Evolutionary conservation across 208 protist species (phyloP).

Genomic region (Porcisia hertigi): DNA sequence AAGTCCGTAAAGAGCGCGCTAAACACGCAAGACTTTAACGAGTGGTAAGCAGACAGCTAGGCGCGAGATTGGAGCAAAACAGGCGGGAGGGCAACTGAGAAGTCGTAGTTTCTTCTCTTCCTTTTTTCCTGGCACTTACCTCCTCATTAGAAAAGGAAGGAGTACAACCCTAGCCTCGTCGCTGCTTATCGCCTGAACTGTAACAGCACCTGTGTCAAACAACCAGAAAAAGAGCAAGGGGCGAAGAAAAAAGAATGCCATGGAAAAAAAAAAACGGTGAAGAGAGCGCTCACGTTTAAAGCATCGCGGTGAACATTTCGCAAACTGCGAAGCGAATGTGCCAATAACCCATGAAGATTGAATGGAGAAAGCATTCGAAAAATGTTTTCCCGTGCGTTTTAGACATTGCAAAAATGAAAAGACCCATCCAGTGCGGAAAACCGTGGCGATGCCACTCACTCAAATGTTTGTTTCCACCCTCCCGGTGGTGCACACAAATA

Average conservation of each 20-base stretch:
- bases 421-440: neutral
- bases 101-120: neutral
- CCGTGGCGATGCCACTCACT: neutral
- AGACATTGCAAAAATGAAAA: neutral
- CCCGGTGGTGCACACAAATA: neutral
- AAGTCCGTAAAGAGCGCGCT: neutral
- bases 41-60: neutral
- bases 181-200: neutral
- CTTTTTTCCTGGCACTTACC: too few species aligned
- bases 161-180: neutral
- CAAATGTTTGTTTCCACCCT: neutral
- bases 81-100: neutral
- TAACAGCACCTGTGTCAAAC: neutral
- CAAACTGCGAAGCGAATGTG: neutral
- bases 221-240: neutral
- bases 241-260: neutral
- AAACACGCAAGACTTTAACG: neutral
- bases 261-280: neutral
- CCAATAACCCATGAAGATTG: neutral
- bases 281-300: neutral
- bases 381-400: neutral
- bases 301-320: neutral
- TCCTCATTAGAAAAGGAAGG: neutral
- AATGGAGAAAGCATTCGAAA: neutral
- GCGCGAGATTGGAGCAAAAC: neutral